These are phyloP conservation scores for Fusarium virguliforme DNA, from an alignment of 2,329 filamentous ascomycete genomes.

Conservation along the genomic window DNA sequence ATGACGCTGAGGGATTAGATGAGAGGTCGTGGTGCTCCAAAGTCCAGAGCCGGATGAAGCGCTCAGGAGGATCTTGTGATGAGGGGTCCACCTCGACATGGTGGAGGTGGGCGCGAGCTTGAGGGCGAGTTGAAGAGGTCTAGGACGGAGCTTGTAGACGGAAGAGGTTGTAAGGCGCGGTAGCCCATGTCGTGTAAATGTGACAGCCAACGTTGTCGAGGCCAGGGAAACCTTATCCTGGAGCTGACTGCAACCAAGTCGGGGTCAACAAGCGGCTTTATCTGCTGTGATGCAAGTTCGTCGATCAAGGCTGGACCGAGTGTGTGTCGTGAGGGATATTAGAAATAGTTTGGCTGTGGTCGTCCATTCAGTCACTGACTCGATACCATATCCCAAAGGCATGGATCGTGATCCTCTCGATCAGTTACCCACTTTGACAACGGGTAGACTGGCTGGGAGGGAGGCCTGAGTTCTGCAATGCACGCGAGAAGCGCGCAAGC, in stretches of 20 bases:
- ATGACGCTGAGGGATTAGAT: conserved; percentile 28
- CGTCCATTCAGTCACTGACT: conserved; percentile 6
- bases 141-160: conserved; percentile 8
- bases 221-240: conserved; percentile 24
- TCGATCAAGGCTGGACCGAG: neutral
- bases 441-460: conserved; percentile 3
- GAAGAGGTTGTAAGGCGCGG: conserved; percentile 36
- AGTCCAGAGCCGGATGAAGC: conserved; percentile 24
- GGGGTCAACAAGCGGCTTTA: neutral
- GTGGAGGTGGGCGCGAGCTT: conserved; percentile 39
- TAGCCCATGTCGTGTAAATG: conserved; percentile 23
- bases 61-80: conserved; percentile 21
- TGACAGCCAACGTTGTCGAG: conserved; percentile 21
- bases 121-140: conserved; percentile 24
- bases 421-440: conserved; percentile 21
- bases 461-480: conserved; percentile 42
- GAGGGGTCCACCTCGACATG: conserved; percentile 21
- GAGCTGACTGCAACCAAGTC: conserved; percentile 9
- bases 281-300: neutral
- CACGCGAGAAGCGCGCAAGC: conserved; percentile 21
- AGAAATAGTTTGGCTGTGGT: conserved; percentile 11
- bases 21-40: conserved; percentile 6
- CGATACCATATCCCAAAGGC: conserved; percentile 8
- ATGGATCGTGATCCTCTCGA: conserved; percentile 30
- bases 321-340: neutral